These are phyloP conservation scores for Fusarium acutatum DNA, from an alignment of 2,329 filamentous ascomycete species.

Conservation along the genomic window DNA sequence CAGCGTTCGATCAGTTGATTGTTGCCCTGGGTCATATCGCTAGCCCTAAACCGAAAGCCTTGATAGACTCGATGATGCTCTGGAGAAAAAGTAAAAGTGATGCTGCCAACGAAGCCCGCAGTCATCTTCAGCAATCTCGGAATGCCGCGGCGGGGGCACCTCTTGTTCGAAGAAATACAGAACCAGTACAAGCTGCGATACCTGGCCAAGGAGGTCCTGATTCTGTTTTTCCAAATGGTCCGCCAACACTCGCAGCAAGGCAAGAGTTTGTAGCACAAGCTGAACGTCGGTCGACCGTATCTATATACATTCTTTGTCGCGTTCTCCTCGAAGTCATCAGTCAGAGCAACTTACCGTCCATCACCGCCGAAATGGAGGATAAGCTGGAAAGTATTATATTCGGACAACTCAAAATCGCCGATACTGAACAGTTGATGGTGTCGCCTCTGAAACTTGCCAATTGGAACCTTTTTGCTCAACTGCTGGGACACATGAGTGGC, in stretches of 20 bases:
- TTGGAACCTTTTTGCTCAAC: conserved; percentile 91
- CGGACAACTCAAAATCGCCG: conserved; percentile 88
- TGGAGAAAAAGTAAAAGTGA: conserved; percentile 98
- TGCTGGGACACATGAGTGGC: conserved; percentile 95
- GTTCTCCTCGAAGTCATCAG: conserved; percentile 94
- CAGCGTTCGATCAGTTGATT: conserved; percentile 92
- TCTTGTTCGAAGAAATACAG: conserved; percentile 77
- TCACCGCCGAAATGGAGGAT: conserved; percentile 91
- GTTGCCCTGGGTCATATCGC: conserved; percentile 93
- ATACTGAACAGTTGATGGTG: conserved; percentile 79
- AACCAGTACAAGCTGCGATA: conserved; percentile 64
- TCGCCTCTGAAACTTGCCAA: conserved; percentile 91
- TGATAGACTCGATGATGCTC: conserved; percentile 97
- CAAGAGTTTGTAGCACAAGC: conserved; percentile 81
- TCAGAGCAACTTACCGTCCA: conserved; percentile 82
- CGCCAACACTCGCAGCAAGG: conserved; percentile 55
- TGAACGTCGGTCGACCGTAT: conserved; percentile 90
- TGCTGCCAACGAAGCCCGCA: conserved; percentile 75
- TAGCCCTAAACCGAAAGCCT: conserved; percentile 88
- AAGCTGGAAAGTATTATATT: conserved; percentile 97
- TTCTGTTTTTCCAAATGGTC: conserved; percentile 45
- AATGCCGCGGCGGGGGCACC: conserved; percentile 54
- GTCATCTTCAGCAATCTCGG: conserved; percentile 63
- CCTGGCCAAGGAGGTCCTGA: conserved; percentile 39
- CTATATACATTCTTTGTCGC: conserved; percentile 94